Conservation (phyloP, 371 early-diverging fungal genomes). For the Lichtheimia ramosa region DNA sequence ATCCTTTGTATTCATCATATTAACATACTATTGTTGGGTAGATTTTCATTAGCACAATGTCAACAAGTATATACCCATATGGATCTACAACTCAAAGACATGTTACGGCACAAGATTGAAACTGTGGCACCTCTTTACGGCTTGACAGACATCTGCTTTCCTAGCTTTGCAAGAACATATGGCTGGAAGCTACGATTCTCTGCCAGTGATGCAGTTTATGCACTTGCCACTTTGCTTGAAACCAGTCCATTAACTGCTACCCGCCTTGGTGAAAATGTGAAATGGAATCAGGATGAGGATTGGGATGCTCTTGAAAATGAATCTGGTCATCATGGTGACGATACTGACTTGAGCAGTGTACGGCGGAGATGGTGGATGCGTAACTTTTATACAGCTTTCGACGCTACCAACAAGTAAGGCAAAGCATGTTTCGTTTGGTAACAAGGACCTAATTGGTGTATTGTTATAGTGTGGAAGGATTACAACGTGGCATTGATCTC, state of each 20-base stretch:
- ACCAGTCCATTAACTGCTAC: constrained; percentile 50
- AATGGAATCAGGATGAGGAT: constrained; percentile 35
- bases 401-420: constrained; percentile 67
- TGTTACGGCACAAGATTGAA: constrained; percentile 65
- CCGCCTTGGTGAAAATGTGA: constrained; percentile 39
- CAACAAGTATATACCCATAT: constrained; percentile 78
- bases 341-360: constrained; percentile 14
- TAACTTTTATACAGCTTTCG: constrained; percentile 86
- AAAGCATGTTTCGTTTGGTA: no score
- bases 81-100: constrained; percentile 72
- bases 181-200: constrained; percentile 76
- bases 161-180: constrained; percentile 79
- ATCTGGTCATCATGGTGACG: constrained; percentile 15
- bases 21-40: constrained; percentile 24
- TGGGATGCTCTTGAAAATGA: constrained; percentile 23
- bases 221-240: constrained; percentile 77
- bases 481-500: constrained; percentile 68
- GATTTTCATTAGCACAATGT: constrained; percentile 69
- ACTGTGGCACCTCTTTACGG: constrained; percentile 78
- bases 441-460: neutral
- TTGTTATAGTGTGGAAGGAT: constrained; percentile 44
- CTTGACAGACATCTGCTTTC: constrained; percentile 71
- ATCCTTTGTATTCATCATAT: neutral
- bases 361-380: constrained; percentile 62
- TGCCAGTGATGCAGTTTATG: constrained; percentile 83